Evolutionary conservation across 805 yeast species (phyloP), one percentile per base, ranked within the genome.

Genomic region (Wickerhamiella domercqiae): DNA sequence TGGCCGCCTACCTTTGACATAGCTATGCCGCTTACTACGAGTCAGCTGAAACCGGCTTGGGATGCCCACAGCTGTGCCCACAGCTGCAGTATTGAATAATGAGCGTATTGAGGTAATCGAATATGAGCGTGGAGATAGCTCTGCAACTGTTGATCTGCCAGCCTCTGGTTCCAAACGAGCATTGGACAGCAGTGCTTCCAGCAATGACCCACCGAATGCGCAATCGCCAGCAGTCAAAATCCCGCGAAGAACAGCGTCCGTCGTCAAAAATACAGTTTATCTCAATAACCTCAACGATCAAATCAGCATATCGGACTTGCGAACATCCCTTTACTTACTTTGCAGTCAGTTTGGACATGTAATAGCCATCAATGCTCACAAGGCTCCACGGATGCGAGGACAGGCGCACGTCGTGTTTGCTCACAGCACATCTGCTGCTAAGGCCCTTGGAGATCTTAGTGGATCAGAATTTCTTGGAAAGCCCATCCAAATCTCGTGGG

Each of bases 341-440:
- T 62, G 61, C 45, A 49, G 62, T n/a, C 38, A 51, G 3, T 59
- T 53, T 38, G 67, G 67, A 18, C 52, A 46, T 13, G 47, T 62
- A 3, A 30, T 59, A 3, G 58, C 56, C 21, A 38, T 62, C 13
- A 56, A 62, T 18, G 55, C 63, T 3, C 44, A 51, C 40, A 59
- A 59, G 36, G 53, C 61, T 14, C 49, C 54, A 20, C 47, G 46
- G 33, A 60, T 62, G 66, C 47, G 67, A 5, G 67, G 67, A 17
- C 68, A 62, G 48, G 67, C 68, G 2, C 62, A 57, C 35, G 39
- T 63, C 7, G 64, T 54, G 20, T 63, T 57, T 32, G 45, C 35
- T 13, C 47, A 48, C 32, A 39, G 45, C 7, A 43, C 42, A 13
- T 34, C 48, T 11, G 65, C 67, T 4, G 38, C 47, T 4, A 22